Base-by-base conservation (phyloP, 345 rosid species). In the Sisymbrium altissimum region DNA sequence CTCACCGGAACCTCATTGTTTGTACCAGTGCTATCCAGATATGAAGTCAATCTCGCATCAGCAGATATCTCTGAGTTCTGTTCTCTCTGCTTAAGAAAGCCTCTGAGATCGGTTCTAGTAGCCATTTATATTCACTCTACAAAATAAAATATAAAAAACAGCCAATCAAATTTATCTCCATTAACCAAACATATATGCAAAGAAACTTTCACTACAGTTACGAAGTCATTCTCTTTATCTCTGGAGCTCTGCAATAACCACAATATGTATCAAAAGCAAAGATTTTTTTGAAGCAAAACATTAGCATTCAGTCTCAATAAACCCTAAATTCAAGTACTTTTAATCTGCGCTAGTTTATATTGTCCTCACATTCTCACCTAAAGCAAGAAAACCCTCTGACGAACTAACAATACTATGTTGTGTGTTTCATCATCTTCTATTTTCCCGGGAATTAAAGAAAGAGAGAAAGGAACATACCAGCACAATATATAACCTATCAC, bases 41-140 rank as follows among this genome's bases (percentile, higher is more conserved):
- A 72, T 82, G 36, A 72, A 0, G 23, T 61, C 23, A 30, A 40
- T 39, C 78, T 71, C 53, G 81, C 85, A 74, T 79, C 80, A 45
- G 50, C 74, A 11, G 7, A 6, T 32, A 56, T 59, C 72, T 63
- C 84, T 35, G 81, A 78, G 57, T 62, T 61, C 15, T 69, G 71
- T 57, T 59, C 81, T 23, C 76, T 71, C 55, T 65, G 78, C 46
- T 73, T 81, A 29, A 83, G 78, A 56, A 80, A 70, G 70, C 56
- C 82, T 73, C 80, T 81, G 19, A 71, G 58, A 66, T 78, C 84
- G 32, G 13, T 52, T 82, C 76, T 65, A 49, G 71, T 68, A 76
- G 60, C 82, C 86, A 68, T 83, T 62, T 68, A 66, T 27, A 1
- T 3, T 3, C 3, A 27, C 65, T 73, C 72, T 73, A 71, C 44